Evolutionary conservation across 2,329 filamentous ascomycete genomes (phyloP), one percentile per base, ranked within the genome.

Genomic region (Nemania serpens): DNA sequence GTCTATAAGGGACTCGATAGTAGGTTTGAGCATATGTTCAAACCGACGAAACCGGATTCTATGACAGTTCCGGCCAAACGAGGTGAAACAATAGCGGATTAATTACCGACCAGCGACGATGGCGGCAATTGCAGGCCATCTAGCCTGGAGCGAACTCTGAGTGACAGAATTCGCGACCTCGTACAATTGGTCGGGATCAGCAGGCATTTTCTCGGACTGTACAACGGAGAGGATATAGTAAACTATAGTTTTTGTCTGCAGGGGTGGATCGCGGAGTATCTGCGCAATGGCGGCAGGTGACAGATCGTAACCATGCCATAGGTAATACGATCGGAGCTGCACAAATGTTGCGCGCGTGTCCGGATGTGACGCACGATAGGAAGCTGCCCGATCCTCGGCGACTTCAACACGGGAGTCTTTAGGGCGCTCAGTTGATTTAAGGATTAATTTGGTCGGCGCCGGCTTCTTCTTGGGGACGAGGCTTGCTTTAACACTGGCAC

Each of bases 281-380:
- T 70, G 74, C 1, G 86, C 86, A 15, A 90, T 76, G 1, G 77
- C 74, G 0, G 74, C 68, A 0, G 86, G 77, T 0, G 71, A 65
- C 17, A 90, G 75, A 12, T 78, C 75, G 7, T 79, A 72, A 58
- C 86, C 80, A 56, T 86, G 77, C 89, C 89, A 91, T 18, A 91
- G 74, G 64, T 82, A 84, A 68, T 90, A 91, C 1, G 86, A 80
- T 13, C 85, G 81, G 1, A 90, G 73, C 2, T 75, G 70, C 1
- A 78, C 66, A 2, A 58, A 17, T 12, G 36, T 43, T 2, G 67
- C 65, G 17, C 50, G 56, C 17, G 58, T 22, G 7, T 56, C 59
- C 1, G 62, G 68, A 52, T 67, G 74, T 5, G 70, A 69, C 7
- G 69, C 64, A 13, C 72, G 76, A 66, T 81, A 82, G 17, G 74